Evolutionary conservation across 2,329 filamentous ascomycete species (phyloP).

Genomic region (Cercospora sp.): DNA sequence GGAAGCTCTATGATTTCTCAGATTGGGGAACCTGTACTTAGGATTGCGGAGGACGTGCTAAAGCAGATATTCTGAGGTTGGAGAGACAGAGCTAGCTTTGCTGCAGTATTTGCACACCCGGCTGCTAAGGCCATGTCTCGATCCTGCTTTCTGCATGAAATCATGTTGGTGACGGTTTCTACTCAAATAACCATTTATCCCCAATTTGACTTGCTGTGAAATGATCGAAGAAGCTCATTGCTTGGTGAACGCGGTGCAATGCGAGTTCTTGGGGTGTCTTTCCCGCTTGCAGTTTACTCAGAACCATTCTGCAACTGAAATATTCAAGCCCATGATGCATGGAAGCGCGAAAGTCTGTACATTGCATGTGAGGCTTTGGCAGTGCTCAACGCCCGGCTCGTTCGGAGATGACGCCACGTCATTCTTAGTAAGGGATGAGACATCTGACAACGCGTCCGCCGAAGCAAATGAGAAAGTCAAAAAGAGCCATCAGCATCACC

Average conservation of each 20-base stretch:
- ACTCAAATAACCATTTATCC: background rate
- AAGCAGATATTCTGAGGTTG: slow-evolving; percentile 17
- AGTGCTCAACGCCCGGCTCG: background rate
- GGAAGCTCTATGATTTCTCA: slow-evolving; percentile 14
- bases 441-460: background rate
- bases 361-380: background rate
- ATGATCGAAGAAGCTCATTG: background rate
- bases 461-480: background rate
- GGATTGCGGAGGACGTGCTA: slow-evolving; percentile 18
- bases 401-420: background rate
- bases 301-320: background rate
- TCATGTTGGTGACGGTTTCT: background rate
- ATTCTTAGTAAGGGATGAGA: slow-evolving; percentile 4
- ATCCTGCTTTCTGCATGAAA: background rate
- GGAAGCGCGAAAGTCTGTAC: background rate
- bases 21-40: slow-evolving; percentile 22
- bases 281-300: background rate
- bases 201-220: background rate
- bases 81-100: background rate
- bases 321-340: background rate
- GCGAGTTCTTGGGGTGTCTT: background rate
- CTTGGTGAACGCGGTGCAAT: background rate
- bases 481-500: background rate
- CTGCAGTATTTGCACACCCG: background rate
- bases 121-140: background rate